These are phyloP conservation scores for Porphyrellus sp. DNA, from an alignment of 1,284 basidiomycete genomes.

Conservation along the genomic window DNA sequence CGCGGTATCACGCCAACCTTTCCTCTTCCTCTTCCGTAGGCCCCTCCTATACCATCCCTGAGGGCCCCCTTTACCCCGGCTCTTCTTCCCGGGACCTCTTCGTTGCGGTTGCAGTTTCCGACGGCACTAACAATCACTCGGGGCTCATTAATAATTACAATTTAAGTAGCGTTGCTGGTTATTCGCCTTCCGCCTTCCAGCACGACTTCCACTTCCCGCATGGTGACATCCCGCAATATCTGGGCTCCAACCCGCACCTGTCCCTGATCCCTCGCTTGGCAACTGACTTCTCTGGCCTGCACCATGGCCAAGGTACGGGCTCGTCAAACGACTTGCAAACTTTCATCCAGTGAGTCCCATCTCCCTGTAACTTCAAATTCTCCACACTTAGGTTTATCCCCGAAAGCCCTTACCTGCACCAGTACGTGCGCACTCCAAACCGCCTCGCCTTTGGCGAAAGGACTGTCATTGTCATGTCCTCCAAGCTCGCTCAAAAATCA, in stretches of 20 bases:
- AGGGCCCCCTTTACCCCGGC: slow-evolving; percentile 57
- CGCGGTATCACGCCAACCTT: slow-evolving; percentile 63
- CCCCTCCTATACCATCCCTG: slow-evolving; percentile 49
- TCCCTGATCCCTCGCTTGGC: slow-evolving; percentile 60
- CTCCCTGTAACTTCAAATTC: slow-evolving; percentile 7
- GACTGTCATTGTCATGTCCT: slow-evolving; percentile 93
- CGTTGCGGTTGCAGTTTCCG: slow-evolving; percentile 51
- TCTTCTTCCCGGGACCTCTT: slow-evolving; percentile 56
- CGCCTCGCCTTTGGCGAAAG: slow-evolving; percentile 89
- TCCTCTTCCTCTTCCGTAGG: slow-evolving; percentile 62
- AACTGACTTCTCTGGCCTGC: slow-evolving; percentile 61
- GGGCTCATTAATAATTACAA: slow-evolving; percentile 64
- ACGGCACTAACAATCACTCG: slow-evolving; percentile 45
- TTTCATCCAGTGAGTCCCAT: slow-evolving; percentile 64
- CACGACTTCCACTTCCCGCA: slow-evolving; percentile 50
- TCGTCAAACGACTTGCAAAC: slow-evolving; percentile 69
- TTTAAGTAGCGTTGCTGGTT: slow-evolving; percentile 47
- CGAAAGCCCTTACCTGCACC: slow-evolving; percentile 72
- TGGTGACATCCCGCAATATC: slow-evolving; percentile 56
- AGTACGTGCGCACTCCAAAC: slow-evolving; percentile 83
- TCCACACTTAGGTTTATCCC: slow-evolving; percentile 15
- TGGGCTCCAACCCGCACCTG: slow-evolving; percentile 51
- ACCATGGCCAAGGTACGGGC: slow-evolving; percentile 55
- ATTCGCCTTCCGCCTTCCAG: slow-evolving; percentile 46
- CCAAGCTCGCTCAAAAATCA: slow-evolving; percentile 90